Conservation (phyloP, 2,329 filamentous ascomycete species). For the Phaeosphaeria sp. region DNA sequence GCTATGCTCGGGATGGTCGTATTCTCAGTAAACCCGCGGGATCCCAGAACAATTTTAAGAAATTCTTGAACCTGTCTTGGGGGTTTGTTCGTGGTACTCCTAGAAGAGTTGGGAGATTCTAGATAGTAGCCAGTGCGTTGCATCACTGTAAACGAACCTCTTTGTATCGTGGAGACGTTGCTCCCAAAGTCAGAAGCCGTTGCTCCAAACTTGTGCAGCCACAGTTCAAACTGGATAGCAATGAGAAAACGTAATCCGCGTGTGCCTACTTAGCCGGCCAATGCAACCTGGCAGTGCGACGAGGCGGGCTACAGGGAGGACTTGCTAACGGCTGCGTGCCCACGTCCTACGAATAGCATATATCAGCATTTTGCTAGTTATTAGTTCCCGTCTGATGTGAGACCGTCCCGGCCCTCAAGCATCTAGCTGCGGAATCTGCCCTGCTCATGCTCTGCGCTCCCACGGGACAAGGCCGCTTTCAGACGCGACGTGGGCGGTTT, state of each 20-base stretch:
- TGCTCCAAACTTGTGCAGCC: too few species aligned
- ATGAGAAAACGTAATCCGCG: not conserved
- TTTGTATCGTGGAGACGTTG: too few species aligned
- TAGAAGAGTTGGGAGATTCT: too few species aligned
- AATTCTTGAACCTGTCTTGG: too few species aligned
- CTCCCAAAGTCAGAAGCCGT: too few species aligned
- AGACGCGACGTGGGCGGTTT: slow-evolving; percentile 11
- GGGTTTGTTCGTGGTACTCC: too few species aligned
- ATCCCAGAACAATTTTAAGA: too few species aligned
- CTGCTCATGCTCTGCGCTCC: not conserved
- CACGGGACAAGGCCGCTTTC: not conserved
- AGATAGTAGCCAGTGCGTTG: too few species aligned
- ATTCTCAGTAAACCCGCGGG: slow-evolving; percentile 8
- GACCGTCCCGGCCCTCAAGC: slow-evolving; percentile 14
- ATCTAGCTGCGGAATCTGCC: not conserved
- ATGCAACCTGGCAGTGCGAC: not conserved
- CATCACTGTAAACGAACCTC: too few species aligned
- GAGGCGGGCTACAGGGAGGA: not conserved
- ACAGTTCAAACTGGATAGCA: not conserved
- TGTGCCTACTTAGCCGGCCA: not conserved
- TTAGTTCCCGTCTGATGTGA: slow-evolving; percentile 14
- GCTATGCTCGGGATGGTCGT: slow-evolving; percentile 7
- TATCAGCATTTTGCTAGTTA: not conserved
- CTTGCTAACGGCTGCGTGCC: not conserved
- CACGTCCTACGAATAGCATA: not conserved